Conservation (phyloP, 2,329 filamentous ascomycete species). For the Torrubiellomyces zombiae region DNA sequence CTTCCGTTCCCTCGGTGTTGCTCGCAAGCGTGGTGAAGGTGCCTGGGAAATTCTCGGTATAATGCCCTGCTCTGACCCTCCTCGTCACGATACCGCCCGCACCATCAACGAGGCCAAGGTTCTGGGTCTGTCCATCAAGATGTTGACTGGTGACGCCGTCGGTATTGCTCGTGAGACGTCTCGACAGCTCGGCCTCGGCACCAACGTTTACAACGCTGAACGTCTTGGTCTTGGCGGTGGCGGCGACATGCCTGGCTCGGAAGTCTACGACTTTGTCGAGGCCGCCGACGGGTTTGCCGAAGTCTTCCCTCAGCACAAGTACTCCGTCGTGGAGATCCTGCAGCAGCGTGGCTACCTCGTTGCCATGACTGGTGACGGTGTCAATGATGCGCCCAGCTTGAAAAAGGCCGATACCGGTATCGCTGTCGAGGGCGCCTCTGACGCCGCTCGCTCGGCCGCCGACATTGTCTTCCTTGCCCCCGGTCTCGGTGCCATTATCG, state of each 20-base stretch:
- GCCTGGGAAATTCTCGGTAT: slow-evolving; percentile 87
- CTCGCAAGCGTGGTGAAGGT: slow-evolving; percentile 68
- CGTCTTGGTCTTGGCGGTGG: slow-evolving; percentile 78
- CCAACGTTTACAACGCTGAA: slow-evolving; percentile 88
- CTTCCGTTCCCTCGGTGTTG: slow-evolving; percentile 87
- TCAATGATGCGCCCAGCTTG: slow-evolving; percentile 82
- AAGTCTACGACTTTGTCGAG: slow-evolving; percentile 91
- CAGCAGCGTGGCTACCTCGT: slow-evolving; percentile 87
- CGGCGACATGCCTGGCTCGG: slow-evolving; percentile 83
- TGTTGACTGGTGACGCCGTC: slow-evolving; percentile 89
- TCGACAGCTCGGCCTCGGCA: slow-evolving; percentile 77
- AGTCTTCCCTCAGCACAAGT: slow-evolving; percentile 92
- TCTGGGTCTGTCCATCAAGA: slow-evolving; percentile 82
- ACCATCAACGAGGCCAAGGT: slow-evolving; percentile 82
- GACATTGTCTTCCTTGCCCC: slow-evolving; percentile 90
- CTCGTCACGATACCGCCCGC: slow-evolving; percentile 76
- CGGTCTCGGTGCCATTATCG: slow-evolving; percentile 81
- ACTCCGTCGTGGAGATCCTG: slow-evolving; percentile 82
- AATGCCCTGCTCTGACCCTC: slow-evolving; percentile 86
- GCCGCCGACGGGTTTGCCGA: slow-evolving; percentile 90
- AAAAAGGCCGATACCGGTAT: slow-evolving; percentile 97
- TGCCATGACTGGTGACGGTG: slow-evolving; percentile 92
- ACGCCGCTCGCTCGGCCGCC: slow-evolving; percentile 77
- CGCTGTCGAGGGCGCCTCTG: slow-evolving; percentile 81
- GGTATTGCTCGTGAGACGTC: slow-evolving; percentile 87